Evolutionary conservation across 1,284 basidiomycete genomes (phyloP), one percentile per base, ranked within the genome.

Genomic region (Pseudozyma sp.): DNA sequence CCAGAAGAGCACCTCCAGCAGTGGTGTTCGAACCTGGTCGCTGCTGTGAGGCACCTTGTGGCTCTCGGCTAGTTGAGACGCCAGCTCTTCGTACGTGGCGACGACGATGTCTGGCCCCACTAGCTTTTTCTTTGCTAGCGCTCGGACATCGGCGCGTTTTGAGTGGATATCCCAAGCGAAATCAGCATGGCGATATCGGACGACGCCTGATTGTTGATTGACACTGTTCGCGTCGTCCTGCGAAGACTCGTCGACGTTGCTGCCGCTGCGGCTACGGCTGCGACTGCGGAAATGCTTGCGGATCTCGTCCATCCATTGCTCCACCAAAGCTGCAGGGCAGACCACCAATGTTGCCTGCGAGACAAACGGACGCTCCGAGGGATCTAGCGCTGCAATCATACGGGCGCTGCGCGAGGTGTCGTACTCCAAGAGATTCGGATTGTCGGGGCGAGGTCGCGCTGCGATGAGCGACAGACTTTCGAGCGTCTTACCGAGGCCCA

Each of bases 291-390:
- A 71, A 49, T 79, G 77, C 43, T 71, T 74, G 45, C 63, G 62
- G n/a, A 65, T 66, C 49, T 79, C 77, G 31, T 68, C 68, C 54
- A 69, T 57, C 77, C 77, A 79, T 42, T 79, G 77, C 45, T 74
- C 65, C 3, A 79, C 55, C 29, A 79, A 50, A 11, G 74, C 68
- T 24, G 74, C 67, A 1, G 77, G 77, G 46, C 71, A 73, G 5
- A 79, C 69, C 30, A 79, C 60, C 17, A 79, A 40, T 2, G 77
- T 79, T n/a, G 77, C 69, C 5, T 42, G 55, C 14, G 74, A 65
- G 0, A 72, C 49, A 34, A 73, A 66, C 4, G 76, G 76, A 10
- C 54, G 58, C 53, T 66, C 54, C 13, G 35, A 40, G 0, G 59
- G 31, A 13, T 52, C 50, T 46, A 74, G 47, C 39, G 62, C 47